Conservation (phyloP, 441 rosid genomes). For the Gossypium aridum region DNA sequence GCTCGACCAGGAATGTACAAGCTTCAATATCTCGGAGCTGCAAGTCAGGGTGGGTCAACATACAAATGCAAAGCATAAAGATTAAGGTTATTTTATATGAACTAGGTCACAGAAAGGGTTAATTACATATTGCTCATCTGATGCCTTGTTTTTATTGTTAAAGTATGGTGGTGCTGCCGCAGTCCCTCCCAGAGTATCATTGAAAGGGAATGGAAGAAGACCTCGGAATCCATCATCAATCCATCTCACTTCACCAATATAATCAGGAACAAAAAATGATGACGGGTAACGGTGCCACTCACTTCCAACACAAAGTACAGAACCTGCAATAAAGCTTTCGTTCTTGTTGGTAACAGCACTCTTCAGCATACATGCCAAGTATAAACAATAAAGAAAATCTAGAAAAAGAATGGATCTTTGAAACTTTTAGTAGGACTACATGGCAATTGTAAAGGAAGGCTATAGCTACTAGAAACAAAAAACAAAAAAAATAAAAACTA, state of each 20-base stretch:
- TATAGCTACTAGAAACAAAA: background rate
- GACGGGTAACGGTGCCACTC: constrained; percentile 98
- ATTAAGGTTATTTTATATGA: background rate
- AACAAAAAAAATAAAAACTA: background rate
- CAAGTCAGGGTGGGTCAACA: constrained; percentile 7
- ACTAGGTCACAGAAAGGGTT: background rate
- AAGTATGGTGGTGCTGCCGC: constrained; percentile 76
- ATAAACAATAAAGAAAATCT: background rate
- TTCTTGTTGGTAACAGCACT: background rate
- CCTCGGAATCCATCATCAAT: constrained; percentile 92
- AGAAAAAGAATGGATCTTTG: background rate
- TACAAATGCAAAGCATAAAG: background rate
- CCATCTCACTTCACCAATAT: constrained; percentile 69
- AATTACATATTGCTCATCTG: constrained; percentile 73
- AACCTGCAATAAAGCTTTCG: constrained; percentile 36
- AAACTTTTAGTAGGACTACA: background rate
- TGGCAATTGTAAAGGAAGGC: background rate
- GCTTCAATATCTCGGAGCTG: constrained; percentile 63
- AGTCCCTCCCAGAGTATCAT: constrained; percentile 80
- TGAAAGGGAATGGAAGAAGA: constrained; percentile 88
- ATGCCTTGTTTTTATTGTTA: constrained; percentile 84
- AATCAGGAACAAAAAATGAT: constrained; percentile 78
- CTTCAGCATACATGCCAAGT: background rate
- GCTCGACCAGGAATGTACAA: constrained; percentile 84
- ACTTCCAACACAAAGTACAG: constrained; percentile 90